These are phyloP conservation scores for Neopestalotiopsis sp. DNA, from an alignment of 2,329 filamentous ascomycete species.

Conservation along the genomic window DNA sequence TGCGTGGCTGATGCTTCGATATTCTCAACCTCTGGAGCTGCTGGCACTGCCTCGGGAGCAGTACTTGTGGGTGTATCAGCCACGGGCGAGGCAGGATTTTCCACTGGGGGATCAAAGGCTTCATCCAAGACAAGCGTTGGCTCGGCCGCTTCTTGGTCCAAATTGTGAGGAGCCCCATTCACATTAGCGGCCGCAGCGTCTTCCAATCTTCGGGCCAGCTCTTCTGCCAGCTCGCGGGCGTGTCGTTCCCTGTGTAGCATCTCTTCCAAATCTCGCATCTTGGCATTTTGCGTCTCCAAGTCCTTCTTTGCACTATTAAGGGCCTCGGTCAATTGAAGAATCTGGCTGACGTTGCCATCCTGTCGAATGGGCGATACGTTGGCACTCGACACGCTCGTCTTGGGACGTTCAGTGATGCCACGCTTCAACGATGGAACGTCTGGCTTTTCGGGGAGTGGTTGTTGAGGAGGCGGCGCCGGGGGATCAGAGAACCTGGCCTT, in stretches of 20 bases:
- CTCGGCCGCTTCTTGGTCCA: slow-evolving; percentile 35
- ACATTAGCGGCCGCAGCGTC: slow-evolving; percentile 52
- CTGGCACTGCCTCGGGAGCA: slow-evolving; percentile 27
- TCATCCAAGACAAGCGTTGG: slow-evolving; percentile 48
- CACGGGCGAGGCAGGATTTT: slow-evolving; percentile 31
- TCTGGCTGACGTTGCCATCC: slow-evolving; percentile 69
- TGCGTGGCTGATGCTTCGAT: slow-evolving; percentile 43
- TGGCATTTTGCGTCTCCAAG: slow-evolving; percentile 79
- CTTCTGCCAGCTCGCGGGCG: slow-evolving; percentile 84
- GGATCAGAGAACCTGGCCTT: slow-evolving; percentile 91
- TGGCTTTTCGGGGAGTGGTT: slow-evolving; percentile 91
- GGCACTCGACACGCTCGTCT: slow-evolving; percentile 51
- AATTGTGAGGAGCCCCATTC: slow-evolving; percentile 43
- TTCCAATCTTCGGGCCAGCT: slow-evolving; percentile 74
- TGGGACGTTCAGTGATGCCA: slow-evolving; percentile 76
- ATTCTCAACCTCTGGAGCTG: slow-evolving; percentile 37
- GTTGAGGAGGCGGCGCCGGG: slow-evolving; percentile 90
- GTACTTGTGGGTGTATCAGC: slow-evolving; percentile 27
- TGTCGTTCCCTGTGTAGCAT: slow-evolving; percentile 79
- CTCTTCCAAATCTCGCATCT: slow-evolving; percentile 82
- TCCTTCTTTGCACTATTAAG: slow-evolving; percentile 85
- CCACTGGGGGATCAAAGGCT: slow-evolving; percentile 50
- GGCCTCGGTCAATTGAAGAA: slow-evolving; percentile 83
- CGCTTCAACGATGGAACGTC: slow-evolving; percentile 79
- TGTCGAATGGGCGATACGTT: slow-evolving; percentile 63